These are phyloP conservation scores for Suillus paluster DNA, from an alignment of 768 basidiomycete genomes.

Conservation along the genomic window DNA sequence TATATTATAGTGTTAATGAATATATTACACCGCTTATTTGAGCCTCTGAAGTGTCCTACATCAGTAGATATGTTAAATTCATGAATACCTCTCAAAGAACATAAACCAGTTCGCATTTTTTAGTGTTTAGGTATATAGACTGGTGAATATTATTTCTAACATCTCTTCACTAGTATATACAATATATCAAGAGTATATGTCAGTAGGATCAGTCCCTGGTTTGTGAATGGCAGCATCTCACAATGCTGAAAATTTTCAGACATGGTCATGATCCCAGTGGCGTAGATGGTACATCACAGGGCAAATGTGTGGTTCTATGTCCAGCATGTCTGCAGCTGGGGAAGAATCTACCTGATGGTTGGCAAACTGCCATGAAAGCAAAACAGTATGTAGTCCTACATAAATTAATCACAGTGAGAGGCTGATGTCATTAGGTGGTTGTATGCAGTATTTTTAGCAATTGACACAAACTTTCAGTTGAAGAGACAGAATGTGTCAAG, in stretches of 20 bases:
- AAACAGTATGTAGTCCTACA: too few species aligned
- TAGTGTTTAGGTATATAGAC: too few species aligned
- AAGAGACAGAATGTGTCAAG: slow-evolving; percentile 8
- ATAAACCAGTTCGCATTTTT: too few species aligned
- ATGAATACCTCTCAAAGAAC: too few species aligned
- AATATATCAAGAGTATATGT: too few species aligned
- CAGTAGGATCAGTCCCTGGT: too few species aligned
- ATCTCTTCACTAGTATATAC: too few species aligned
- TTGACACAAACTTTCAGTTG: slow-evolving; percentile 17
- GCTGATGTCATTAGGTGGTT: slow-evolving; percentile 1
- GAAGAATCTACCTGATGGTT: slow-evolving; percentile 11
- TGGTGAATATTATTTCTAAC: too few species aligned
- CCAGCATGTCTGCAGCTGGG: slow-evolving; percentile 11
- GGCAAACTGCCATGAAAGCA: background rate
- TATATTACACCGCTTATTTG: too few species aligned
- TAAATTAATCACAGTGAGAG: background rate
- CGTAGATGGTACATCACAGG: slow-evolving; percentile 20
- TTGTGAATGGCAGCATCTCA: slow-evolving; percentile 13
- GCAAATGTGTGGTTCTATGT: slow-evolving; percentile 22
- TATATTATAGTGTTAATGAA: too few species aligned
- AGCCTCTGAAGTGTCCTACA: too few species aligned
- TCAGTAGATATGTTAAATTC: too few species aligned
- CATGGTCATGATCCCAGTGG: slow-evolving; percentile 26
- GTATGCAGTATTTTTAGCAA: slow-evolving; percentile 11
- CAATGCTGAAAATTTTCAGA: slow-evolving; percentile 16